A percentile compares a stretch with the other conserved stretches of the same genome.
Evolutionary conservation across 352 stramenopile genomes (phyloP).

Genomic region (Globisporangium nagaii): DNA sequence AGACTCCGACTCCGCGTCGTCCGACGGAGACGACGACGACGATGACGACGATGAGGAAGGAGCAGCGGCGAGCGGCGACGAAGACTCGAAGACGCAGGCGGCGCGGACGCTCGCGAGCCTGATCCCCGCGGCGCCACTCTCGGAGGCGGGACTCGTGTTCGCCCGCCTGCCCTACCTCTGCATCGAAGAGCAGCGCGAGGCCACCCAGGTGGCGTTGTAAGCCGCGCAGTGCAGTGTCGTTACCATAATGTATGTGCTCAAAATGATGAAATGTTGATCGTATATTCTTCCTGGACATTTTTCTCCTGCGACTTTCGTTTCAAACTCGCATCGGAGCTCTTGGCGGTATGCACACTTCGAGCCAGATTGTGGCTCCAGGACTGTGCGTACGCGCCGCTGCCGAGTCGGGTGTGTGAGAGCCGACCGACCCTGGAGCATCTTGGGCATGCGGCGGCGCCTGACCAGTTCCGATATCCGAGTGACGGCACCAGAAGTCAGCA

Average conservation of each 20-base stretch:
- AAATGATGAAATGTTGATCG: background rate
- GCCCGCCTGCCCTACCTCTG: conserved; percentile 1
- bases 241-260: background rate
- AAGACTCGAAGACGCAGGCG: background rate
- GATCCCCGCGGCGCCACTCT: background rate
- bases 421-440: no score
- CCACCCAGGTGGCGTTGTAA: background rate
- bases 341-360: background rate
- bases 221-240: background rate
- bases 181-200: background rate
- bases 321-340: background rate
- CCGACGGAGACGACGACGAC: background rate
- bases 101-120: background rate
- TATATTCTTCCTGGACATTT: background rate
- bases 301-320: background rate
- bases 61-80: no score
- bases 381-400: background rate
- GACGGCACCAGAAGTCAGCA: no score
- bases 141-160: background rate
- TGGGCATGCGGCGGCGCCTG: background rate
- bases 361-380: background rate
- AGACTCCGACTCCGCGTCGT: background rate
- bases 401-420: no score
- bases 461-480: background rate
- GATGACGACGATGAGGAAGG: background rate